Evolutionary conservation across 176 grass and related monocot species (phyloP).

Genomic region (Phoenix dactylifera): DNA sequence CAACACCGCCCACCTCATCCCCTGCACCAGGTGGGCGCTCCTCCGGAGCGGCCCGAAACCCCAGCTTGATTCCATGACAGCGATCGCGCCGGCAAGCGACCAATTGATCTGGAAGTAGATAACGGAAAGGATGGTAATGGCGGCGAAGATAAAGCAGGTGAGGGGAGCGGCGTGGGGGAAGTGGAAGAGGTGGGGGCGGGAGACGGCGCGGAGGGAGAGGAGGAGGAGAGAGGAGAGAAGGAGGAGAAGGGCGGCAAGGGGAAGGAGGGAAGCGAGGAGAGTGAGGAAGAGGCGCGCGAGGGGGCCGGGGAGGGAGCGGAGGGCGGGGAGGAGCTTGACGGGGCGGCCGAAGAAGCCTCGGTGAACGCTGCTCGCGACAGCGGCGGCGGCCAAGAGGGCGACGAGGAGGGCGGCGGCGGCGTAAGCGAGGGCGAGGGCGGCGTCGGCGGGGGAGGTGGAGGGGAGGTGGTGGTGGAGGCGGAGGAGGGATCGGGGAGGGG

Average conservation of each 20-base stretch:
- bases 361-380: slow-evolving; percentile 22
- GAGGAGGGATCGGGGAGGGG: not conserved
- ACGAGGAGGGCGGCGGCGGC: slow-evolving; percentile 6
- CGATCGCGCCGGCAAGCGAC: slow-evolving; percentile 19
- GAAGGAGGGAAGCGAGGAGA: slow-evolving; percentile 7
- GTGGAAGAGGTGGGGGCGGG: not conserved
- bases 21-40: slow-evolving; percentile 9
- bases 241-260: slow-evolving; percentile 2
- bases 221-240: slow-evolving; percentile 8
- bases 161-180: not conserved
- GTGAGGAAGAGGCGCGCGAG: slow-evolving; percentile 17
- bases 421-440: not conserved
- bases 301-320: slow-evolving; percentile 24
- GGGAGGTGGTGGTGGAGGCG: not conserved
- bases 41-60: slow-evolving; percentile 13
- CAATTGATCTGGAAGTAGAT: slow-evolving; percentile 3
- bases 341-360: slow-evolving; percentile 31
- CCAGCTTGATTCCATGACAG: slow-evolving; percentile 14
- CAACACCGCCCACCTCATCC: slow-evolving; percentile 13
- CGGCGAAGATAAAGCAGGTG: slow-evolving; percentile 6
- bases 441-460: not conserved
- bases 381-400: slow-evolving; percentile 8
- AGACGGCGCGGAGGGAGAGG: slow-evolving; percentile 4
- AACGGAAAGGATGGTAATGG: slow-evolving; percentile 1
- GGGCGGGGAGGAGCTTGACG: slow-evolving; percentile 28